phyloP scores from a whole-genome alignment of 495 filamentous ascomycete species.

The Penicillium waksmanii region DNA sequence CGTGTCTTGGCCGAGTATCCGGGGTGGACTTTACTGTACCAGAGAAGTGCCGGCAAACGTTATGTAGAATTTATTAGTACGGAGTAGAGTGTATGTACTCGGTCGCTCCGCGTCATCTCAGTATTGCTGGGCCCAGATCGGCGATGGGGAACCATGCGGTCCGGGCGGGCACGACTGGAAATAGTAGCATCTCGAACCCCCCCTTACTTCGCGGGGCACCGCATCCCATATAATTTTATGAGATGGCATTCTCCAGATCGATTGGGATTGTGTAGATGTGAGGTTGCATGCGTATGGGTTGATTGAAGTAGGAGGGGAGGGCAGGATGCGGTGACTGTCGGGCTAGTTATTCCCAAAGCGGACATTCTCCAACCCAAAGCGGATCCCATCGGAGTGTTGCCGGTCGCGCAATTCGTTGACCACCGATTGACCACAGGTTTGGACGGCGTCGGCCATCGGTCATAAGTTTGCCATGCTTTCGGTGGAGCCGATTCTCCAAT shows the following conservation, averaged over 20 bases:
- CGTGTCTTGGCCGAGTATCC: conserved; percentile 4
- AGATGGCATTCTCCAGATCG: conserved; percentile 7
- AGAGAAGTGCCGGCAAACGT: not conserved
- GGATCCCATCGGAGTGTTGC: conserved; percentile 12
- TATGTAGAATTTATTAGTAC: not conserved
- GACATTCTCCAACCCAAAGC: conserved; percentile 15
- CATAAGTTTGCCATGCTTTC: conserved; percentile 4
- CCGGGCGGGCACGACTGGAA: conserved; percentile 11
- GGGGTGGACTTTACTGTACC: not conserved
- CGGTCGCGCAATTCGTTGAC: not conserved
- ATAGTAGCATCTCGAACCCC: conserved; percentile 4
- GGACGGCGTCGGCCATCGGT: conserved; percentile 3
- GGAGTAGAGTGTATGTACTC: not conserved
- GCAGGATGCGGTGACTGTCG: not conserved
- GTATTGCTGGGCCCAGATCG: not conserved
- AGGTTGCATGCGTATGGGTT: conserved; percentile 19
- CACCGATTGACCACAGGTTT: not conserved
- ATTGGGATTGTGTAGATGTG: conserved; percentile 15
- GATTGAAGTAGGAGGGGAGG: not conserved
- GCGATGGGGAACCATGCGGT: conserved; percentile 29
- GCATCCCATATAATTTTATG: conserved; percentile 10
- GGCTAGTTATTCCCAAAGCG: conserved; percentile 16
- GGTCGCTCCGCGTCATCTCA: not conserved
- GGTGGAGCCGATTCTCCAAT: conserved; percentile 27
- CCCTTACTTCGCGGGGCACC: conserved; percentile 32